Evolutionary conservation across 1,139 yeast genomes (phyloP).

Genomic region (Yamadazyma membranifaciens): DNA sequence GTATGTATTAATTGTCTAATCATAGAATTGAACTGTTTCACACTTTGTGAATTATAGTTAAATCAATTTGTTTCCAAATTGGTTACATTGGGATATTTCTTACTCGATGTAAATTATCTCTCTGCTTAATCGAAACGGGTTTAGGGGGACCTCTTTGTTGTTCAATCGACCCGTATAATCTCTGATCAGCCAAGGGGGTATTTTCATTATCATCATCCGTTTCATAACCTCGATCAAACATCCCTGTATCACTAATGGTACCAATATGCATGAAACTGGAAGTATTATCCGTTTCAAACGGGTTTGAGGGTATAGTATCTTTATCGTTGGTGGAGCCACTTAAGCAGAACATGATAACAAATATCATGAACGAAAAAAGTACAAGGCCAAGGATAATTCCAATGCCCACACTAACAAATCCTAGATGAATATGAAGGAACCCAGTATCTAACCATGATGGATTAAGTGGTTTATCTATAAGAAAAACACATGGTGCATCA

Average conservation of each 20-base stretch:
- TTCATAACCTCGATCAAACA: slow-evolving; percentile 42
- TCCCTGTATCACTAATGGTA: slow-evolving; percentile 24
- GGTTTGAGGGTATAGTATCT: slow-evolving; percentile 8
- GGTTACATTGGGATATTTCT: slow-evolving; percentile 31
- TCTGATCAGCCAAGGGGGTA: slow-evolving; percentile 25
- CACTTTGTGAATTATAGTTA: too few species aligned
- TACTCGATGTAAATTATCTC: slow-evolving; percentile 24
- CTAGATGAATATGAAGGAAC: slow-evolving; percentile 56
- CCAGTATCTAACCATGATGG: slow-evolving; percentile 53
- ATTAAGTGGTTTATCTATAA: slow-evolving; percentile 64
- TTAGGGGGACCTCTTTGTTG: slow-evolving; percentile 4
- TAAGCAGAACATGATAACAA: slow-evolving; percentile 27
- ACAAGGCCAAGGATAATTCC: slow-evolving; percentile 64
- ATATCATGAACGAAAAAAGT: slow-evolving; percentile 31
- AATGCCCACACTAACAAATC: slow-evolving; percentile 62
- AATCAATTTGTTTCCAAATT: too few species aligned
- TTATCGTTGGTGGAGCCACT: slow-evolving; percentile 16
- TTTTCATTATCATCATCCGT: slow-evolving; percentile 44
- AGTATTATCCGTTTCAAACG: slow-evolving; percentile 13
- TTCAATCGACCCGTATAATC: slow-evolving; percentile 4
- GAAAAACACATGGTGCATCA: slow-evolving; percentile 56
- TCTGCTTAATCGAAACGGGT: slow-evolving; percentile 15
- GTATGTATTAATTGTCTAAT: too few species aligned
- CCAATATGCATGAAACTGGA: slow-evolving; percentile 42
- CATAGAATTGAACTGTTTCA: too few species aligned